Base-by-base conservation (phyloP, 139 green algal species). In the Tetradesmus obliquus region DNA sequence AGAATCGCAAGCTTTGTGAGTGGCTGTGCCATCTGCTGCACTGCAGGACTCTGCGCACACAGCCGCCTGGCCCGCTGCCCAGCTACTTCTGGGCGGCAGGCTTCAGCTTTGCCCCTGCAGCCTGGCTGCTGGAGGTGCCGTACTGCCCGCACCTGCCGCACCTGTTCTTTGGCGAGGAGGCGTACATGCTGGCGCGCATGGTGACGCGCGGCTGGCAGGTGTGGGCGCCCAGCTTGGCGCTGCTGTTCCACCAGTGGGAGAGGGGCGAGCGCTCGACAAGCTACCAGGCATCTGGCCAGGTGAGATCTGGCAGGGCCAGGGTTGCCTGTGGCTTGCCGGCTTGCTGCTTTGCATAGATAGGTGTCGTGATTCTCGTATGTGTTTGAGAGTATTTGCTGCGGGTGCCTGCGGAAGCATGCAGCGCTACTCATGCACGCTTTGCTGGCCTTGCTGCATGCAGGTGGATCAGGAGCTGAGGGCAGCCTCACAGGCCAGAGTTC, bases 141-240 rank as follows among this genome's bases (percentile, higher is more conserved):
- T 96, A 96, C 84, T 93, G 94, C 79, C 93, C 93, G 20, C 69
- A 93, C 83, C 94, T 98, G 69, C 94, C 93, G 3, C 93, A 96
- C 89, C 94, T 98, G 22, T 97, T 98, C 88, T 97, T 98, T 80
- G 96, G 96, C 2, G 96, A 98, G 94, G 96, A 96, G 92, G 6
- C 93, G 7, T 94, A 94, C 84, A 94, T 95, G 94, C 91, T 96
- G 82, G 93, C 91, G 20, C 94, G 95, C 20, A 90, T 97, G 91
- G 97, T 91, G 92, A 97, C 94, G 0, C 84, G 80, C 7, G 96
- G 96, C 2, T 98, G 94, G 90, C 91, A 96, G 71, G 85, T 97
- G 24, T 97, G 92, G 74, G 86, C 93, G 8, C 97, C 97, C 1
- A 71, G 69, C 7, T 5, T 69, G 3, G 60, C 91, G 2, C 84